Evolutionary conservation across 192 early-diverging fungal genomes (phyloP), one percentile per base, ranked within the genome.

Genomic region (Coemansia sp.): DNA sequence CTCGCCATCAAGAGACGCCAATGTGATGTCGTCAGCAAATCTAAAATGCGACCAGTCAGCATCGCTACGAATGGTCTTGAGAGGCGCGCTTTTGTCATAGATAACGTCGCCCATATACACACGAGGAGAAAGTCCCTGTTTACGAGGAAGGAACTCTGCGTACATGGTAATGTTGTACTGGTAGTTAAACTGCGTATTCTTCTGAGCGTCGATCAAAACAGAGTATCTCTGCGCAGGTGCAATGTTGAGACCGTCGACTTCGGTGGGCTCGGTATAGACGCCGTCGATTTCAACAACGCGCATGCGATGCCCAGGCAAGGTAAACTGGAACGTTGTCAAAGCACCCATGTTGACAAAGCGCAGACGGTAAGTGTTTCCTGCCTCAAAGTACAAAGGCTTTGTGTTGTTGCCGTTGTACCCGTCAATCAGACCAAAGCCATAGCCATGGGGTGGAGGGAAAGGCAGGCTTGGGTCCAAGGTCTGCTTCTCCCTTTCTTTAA

Each of bases 281-380:
- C 92, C 92, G 45, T 93, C 92, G 40, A 86, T 82, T 76, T 96
- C 94, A 68, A 96, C 89, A 14, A 96, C 83, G 30, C 79, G 69
- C 74, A 96, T 76, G 8, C 80, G 73, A 75, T 94, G 94, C 25
- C 87, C 88, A 61, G 89, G 89, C 59, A 96, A 85, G 58, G 73
- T 79, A 56, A 96, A 82, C 66, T 85, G 71, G 82, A 89, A 94
- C 66, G 83, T 86, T 14, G 83, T 73, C 54, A 89, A 72, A 5
- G 87, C 82, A n/a, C 83, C 83, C 80, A 90, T 91, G 72, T 88
- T 90, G 68, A 94, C 84, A 60, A 96, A 38, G 17, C 92, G 90
- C 64, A 96, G 72, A 57, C 91, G 88, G 71, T 93, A 93, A 7
- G 82, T 89, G 69, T 89, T 91, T 56, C 89, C 89, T 2, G 91